These are phyloP conservation scores for Dipodascopsis tothii DNA, from an alignment of 805 yeast genomes.

Conservation along the genomic window DNA sequence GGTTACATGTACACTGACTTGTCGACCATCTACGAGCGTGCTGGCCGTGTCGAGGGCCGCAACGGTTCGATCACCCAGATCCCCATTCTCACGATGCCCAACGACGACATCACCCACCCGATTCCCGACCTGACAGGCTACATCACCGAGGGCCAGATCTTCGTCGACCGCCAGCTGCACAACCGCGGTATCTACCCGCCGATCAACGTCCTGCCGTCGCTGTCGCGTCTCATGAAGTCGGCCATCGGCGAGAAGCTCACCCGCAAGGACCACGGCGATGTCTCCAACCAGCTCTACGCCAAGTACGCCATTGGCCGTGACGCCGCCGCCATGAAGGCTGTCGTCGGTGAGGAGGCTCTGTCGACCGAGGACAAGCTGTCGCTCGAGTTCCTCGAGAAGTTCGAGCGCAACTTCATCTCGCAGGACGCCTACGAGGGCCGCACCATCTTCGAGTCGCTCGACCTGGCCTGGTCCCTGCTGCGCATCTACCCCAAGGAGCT, in stretches of 20 bases:
- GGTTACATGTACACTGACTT: conserved; percentile 99
- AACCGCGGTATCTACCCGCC: conserved; percentile 99
- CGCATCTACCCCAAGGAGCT: conserved; percentile 98
- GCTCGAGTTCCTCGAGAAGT: conserved; percentile 93
- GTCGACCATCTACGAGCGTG: conserved; percentile 97
- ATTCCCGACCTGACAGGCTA: conserved; percentile 99
- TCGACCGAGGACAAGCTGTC: conserved; percentile 96
- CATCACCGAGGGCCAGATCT: conserved; percentile 98
- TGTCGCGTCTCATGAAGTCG: conserved; percentile 96
- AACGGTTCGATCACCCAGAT: conserved; percentile 98
- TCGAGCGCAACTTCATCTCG: conserved; percentile 87
- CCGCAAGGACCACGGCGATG: conserved; percentile 99
- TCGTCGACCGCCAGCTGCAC: conserved; percentile 89
- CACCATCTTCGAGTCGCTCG: conserved; percentile 87
- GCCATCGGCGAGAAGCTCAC: conserved; percentile 99
- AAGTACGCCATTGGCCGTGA: conserved; percentile 99
- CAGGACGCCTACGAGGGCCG: conserved; percentile 98
- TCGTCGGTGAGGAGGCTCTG: conserved; percentile 98
- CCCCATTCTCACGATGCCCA: conserved; percentile 98
- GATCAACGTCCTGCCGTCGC: conserved; percentile 93
- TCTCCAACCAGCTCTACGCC: conserved; percentile 96
- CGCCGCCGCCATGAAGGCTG: conserved; percentile 99
- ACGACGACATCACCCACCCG: conserved; percentile 99
- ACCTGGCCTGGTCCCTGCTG: conserved; percentile 94
- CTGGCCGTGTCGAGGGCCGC: conserved; percentile 99